A percentile compares a stretch with the other conserved stretches of the same genome.
phyloP scores from a whole-genome alignment of 805 yeast species.

The Nakazawaea wickerhamii region DNA sequence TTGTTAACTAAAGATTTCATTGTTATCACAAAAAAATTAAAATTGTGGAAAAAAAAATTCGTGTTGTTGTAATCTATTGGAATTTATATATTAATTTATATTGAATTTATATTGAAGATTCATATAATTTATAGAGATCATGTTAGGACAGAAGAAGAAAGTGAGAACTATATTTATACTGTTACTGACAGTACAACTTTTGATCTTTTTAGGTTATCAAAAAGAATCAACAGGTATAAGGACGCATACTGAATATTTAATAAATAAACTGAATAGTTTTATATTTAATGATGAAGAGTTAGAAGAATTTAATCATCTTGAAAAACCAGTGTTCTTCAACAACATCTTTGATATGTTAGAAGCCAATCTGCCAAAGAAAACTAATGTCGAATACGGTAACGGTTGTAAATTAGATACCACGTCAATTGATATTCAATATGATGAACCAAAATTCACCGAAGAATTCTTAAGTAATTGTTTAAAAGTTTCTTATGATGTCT shows the following conservation, averaged over 20 bases:
- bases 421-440: slow-evolving; percentile 10
- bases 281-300: slow-evolving; percentile 7
- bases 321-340: slow-evolving; percentile 11
- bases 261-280: slow-evolving; percentile 7
- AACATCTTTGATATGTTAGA: slow-evolving; percentile 8
- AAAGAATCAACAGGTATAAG: neutral
- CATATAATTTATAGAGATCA: too few species aligned
- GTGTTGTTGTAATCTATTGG: too few species aligned
- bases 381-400: neutral
- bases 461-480: slow-evolving; percentile 10
- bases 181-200: slow-evolving; percentile 3
- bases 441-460: slow-evolving; percentile 8
- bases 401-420: slow-evolving; percentile 13
- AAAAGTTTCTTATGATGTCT: slow-evolving; percentile 10
- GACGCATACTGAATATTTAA: slow-evolving; percentile 9
- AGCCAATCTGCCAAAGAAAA: slow-evolving; percentile 8
- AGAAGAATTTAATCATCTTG: slow-evolving; percentile 10
- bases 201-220: slow-evolving; percentile 3
- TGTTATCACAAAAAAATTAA: too few species aligned
- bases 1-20: too few species aligned
- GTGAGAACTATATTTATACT: slow-evolving; percentile 1
- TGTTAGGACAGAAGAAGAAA: slow-evolving; percentile 8
- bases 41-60: too few species aligned
- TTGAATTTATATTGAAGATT: too few species aligned
- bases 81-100: too few species aligned